Conservation (phyloP, 139 green algal genomes). For the Diplosphaera chodatii region DNA sequence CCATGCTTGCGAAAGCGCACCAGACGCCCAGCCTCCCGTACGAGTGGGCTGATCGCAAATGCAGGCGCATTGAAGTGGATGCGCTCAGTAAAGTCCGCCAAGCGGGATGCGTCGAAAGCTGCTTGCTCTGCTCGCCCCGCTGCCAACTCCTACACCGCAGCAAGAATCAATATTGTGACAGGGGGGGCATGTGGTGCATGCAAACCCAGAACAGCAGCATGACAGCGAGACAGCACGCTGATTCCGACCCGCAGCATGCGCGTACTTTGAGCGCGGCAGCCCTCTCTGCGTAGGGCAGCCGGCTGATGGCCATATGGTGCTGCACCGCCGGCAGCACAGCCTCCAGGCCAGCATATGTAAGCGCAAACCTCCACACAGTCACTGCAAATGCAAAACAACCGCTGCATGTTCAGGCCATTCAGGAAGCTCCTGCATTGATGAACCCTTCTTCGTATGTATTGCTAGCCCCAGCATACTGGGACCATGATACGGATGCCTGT, state of each 20-base stretch:
- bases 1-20: slow-evolving; percentile 26
- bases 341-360: slow-evolving; percentile 56
- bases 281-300: slow-evolving; percentile 45
- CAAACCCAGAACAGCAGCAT: no score
- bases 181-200: no score
- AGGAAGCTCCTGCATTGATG: no score
- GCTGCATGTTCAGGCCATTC: no score
- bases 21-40: slow-evolving; percentile 59
- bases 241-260: no score
- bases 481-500: no score
- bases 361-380: slow-evolving; percentile 53
- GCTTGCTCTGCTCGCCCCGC: slow-evolving; percentile 35
- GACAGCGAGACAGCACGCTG: no score
- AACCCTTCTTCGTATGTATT: no score
- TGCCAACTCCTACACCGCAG: slow-evolving; percentile 26
- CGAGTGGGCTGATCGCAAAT: slow-evolving; percentile 23
- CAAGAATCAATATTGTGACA: no score
- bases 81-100: slow-evolving; percentile 70
- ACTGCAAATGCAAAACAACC: no score
- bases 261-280: slow-evolving; percentile 42
- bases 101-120: slow-evolving; percentile 64
- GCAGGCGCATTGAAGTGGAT: slow-evolving; percentile 43
- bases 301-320: slow-evolving; percentile 50
- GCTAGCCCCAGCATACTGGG: no score
- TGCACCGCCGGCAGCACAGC: slow-evolving; percentile 54